Base-by-base conservation (phyloP, 1,284 basidiomycete genomes). In the Phellinidium pouzarii region DNA sequence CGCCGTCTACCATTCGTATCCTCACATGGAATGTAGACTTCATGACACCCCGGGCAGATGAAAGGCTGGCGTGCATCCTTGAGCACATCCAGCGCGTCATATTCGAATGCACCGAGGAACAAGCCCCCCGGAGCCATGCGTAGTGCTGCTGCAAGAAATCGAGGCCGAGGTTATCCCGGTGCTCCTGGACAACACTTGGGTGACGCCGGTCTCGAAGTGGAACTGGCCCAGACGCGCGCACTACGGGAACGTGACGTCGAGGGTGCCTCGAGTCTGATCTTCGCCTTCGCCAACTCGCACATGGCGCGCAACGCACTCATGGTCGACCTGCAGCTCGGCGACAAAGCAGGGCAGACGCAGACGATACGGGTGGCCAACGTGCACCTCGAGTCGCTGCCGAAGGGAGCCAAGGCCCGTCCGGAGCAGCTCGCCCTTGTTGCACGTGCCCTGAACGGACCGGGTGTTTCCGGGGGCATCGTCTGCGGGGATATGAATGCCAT, bases 401-500 rank as follows among this genome's bases (percentile, higher is more conserved):
- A 42, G 0, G 81, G 81, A 0, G 65, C 66, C 19, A 45, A 58
- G 12, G 66, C 65, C 27, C 71, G 84, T 22, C 75, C 74, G 7
- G 63, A 63, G 44, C 84, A 87, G 65, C 59, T 87, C 57, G 62
- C 66, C 27, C 66, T 79, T 40, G 71, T 81, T 47, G 70, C 74
- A 7, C 66, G 71, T 26, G 63, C 77, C 60, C 59, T 84, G 58
- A 71, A 69, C 56, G 70, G 72, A 46, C 59, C 68, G 14, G 70
- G 68, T 0, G 62, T 81, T 11, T 62, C 71, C 23, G 82, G 78
- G 0, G 85, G 82, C 0, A 56, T 87, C 1, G 74, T 85, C 37
- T 75, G 73, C 0, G 84, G 84, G 0, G 84, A 87, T 59, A 84
- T 87, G 80, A 87, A 87, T 59, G 71, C 79, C 42, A 79, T 86